phyloP scores from a whole-genome alignment of 1,139 yeast genomes.

The Zygoascus sp. region DNA sequence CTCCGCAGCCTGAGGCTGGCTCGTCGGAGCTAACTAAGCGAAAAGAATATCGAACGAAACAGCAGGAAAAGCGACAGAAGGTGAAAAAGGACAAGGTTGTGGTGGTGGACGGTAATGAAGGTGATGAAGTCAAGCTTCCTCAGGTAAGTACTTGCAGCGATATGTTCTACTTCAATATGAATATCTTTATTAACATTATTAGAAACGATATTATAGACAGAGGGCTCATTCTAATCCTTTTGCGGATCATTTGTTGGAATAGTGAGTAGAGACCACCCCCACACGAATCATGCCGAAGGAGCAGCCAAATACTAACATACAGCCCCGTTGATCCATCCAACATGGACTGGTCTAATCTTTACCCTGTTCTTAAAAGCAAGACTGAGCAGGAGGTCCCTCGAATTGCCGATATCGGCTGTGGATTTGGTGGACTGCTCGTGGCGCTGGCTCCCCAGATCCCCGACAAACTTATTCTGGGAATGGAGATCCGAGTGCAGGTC shows the following conservation, averaged over 20 bases:
- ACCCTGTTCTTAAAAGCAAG: conserved; percentile 43
- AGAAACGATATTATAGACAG: conserved; percentile 88
- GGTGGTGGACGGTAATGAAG: too few species aligned
- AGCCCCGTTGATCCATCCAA: conserved; percentile 66
- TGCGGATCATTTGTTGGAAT: conserved; percentile 87
- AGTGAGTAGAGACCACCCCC: conserved; percentile 32
- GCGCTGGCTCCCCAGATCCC: conserved; percentile 78
- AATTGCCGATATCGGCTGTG: conserved; percentile 96
- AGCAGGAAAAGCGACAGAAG: conserved; percentile 36
- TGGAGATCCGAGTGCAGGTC: conserved; percentile 97
- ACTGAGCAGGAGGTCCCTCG: conserved; percentile 52
- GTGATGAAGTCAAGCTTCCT: conserved; percentile 33
- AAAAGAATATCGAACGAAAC: conserved; percentile 38
- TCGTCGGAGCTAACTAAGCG: conserved; percentile 29
- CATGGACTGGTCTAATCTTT: conserved; percentile 83
- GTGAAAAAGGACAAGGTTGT: too few species aligned
- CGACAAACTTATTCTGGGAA: conserved; percentile 71
- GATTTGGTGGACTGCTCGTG: conserved; percentile 88
- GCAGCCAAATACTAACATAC: conserved; percentile 8
- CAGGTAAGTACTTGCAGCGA: conserved; percentile 78
- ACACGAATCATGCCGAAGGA: not conserved
- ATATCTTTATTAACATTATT: conserved; percentile 62
- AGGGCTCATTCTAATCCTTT: conserved; percentile 98
- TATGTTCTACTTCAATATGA: too few species aligned
- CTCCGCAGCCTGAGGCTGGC: not conserved